A percentile compares a stretch with the other conserved stretches of the same genome.
Evolutionary conservation across 2,329 filamentous ascomycete species (phyloP).

Genomic region (Exophiala spinifera): DNA sequence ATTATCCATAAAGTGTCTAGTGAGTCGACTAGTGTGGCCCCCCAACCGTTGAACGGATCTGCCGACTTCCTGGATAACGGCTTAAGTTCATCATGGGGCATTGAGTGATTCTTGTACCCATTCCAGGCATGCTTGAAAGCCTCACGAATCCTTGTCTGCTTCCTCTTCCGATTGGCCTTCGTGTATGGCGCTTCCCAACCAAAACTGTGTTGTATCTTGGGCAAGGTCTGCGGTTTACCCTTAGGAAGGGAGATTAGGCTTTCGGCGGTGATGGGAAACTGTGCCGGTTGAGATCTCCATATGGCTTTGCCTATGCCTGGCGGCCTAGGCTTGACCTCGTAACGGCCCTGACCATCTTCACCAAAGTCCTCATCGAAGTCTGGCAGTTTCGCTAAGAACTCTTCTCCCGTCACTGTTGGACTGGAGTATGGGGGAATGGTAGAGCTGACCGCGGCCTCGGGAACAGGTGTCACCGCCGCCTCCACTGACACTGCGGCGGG

Average conservation of each 20-base stretch:
- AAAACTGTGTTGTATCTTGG: constrained; percentile 73
- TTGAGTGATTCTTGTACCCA: constrained; percentile 76
- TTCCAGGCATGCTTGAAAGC: constrained; percentile 77
- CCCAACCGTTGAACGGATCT: constrained; percentile 90
- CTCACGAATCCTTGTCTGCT: constrained; percentile 65
- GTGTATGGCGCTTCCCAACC: constrained; percentile 59
- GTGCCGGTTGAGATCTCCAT: constrained; percentile 71
- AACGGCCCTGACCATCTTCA: constrained; percentile 35
- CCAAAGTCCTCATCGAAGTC: constrained; percentile 30
- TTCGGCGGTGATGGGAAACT: constrained; percentile 70
- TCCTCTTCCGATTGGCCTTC: constrained; percentile 61
- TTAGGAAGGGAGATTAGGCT: constrained; percentile 74
- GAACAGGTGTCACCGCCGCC: not conserved
- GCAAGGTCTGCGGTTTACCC: constrained; percentile 66
- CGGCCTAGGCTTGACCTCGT: constrained; percentile 31
- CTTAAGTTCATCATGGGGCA: constrained; percentile 79
- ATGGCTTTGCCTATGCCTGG: constrained; percentile 35
- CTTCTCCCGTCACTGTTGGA: constrained; percentile 23
- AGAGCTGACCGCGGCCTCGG: not conserved
- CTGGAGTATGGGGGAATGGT: not conserved
- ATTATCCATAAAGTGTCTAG: constrained; percentile 87
- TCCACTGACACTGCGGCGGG: not conserved
- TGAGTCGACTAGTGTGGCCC: constrained; percentile 78
- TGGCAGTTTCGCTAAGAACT: constrained; percentile 20
- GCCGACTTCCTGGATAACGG: constrained; percentile 66